Evolutionary conservation across 768 basidiomycete genomes (phyloP).

Genomic region (Leccinum variicolor): DNA sequence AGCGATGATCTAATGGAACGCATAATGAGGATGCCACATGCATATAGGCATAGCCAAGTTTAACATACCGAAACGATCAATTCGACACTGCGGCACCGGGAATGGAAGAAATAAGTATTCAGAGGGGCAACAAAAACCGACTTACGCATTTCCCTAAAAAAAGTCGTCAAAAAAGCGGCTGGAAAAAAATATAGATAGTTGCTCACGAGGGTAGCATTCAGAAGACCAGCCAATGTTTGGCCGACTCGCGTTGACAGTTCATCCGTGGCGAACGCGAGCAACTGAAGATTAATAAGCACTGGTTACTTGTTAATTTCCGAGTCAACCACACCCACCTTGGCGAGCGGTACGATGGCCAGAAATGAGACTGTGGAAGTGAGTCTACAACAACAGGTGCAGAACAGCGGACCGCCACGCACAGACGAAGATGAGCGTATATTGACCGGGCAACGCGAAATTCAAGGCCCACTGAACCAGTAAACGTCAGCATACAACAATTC

Average conservation of each 20-base stretch:
- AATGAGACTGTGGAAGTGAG: slow-evolving; percentile 56
- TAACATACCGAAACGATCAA: slow-evolving; percentile 63
- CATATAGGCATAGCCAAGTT: neutral
- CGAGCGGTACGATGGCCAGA: slow-evolving; percentile 79
- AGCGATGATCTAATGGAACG: slow-evolving; percentile 59
- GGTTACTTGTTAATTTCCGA: neutral
- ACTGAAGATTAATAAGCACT: slow-evolving; percentile 33
- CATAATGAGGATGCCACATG: neutral
- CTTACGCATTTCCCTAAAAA: slow-evolving; percentile 32
- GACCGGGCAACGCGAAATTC: slow-evolving; percentile 51
- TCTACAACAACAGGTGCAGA: neutral
- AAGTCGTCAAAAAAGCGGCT: neutral
- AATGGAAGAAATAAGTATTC: neutral
- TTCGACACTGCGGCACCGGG: slow-evolving; percentile 38
- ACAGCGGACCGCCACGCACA: slow-evolving; percentile 44
- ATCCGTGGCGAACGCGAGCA: slow-evolving; percentile 83
- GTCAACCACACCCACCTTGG: slow-evolving; percentile 47
- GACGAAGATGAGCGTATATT: slow-evolving; percentile 66
- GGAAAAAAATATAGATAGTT: neutral
- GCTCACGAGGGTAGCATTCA: slow-evolving; percentile 80
- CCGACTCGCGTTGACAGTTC: slow-evolving; percentile 80
- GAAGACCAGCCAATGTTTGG: slow-evolving; percentile 75
- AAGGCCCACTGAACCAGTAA: slow-evolving; percentile 60
- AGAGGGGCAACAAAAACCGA: neutral
- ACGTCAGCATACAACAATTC: neutral